Conservation (phyloP, 352 stramenopile species). For the Globisporangium paddicum region DNA sequence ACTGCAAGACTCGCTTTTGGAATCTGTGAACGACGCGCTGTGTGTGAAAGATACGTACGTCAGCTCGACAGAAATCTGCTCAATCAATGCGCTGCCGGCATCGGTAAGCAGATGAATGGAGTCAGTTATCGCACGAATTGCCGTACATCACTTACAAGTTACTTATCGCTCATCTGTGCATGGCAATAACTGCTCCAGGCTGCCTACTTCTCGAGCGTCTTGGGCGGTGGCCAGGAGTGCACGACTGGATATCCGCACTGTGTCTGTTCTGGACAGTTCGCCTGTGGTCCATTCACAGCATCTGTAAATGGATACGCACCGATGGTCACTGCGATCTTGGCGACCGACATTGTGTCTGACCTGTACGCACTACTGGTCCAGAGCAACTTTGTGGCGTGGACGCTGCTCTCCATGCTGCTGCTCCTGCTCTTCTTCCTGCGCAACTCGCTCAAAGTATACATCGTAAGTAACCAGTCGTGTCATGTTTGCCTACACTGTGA, state of each 20-base stretch:
- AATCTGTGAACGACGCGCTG: constrained; percentile 10
- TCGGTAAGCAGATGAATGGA: constrained; percentile 33
- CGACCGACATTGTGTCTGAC: constrained; percentile 21
- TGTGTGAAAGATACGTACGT: constrained; percentile 32
- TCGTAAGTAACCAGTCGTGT: constrained; percentile 19
- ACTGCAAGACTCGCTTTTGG: constrained; percentile 40
- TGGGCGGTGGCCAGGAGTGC: constrained; percentile 23
- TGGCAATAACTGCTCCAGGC: constrained; percentile 14
- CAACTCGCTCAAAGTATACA: constrained; percentile 49
- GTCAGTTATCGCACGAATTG: too few species aligned
- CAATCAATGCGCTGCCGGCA: constrained; percentile 21
- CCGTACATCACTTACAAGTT: too few species aligned
- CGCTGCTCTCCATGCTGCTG: constrained; percentile 24
- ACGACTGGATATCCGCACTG: constrained; percentile 48
- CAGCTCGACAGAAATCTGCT: constrained; percentile 24
- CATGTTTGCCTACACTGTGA: background rate
- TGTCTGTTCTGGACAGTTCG: constrained; percentile 34
- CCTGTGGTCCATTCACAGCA: constrained; percentile 55
- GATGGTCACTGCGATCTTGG: constrained; percentile 25
- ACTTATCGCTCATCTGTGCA: background rate
- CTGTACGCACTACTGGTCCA: constrained; percentile 31
- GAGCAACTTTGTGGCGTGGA: constrained; percentile 37
- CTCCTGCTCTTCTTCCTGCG: constrained; percentile 44
- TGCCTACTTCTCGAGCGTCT: constrained; percentile 33
- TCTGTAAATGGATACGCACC: constrained; percentile 37